A percentile compares a stretch with the other conserved stretches of the same genome.
phyloP scores from a whole-genome alignment of 768 basidiomycete species.

The Boletus fagicola region DNA sequence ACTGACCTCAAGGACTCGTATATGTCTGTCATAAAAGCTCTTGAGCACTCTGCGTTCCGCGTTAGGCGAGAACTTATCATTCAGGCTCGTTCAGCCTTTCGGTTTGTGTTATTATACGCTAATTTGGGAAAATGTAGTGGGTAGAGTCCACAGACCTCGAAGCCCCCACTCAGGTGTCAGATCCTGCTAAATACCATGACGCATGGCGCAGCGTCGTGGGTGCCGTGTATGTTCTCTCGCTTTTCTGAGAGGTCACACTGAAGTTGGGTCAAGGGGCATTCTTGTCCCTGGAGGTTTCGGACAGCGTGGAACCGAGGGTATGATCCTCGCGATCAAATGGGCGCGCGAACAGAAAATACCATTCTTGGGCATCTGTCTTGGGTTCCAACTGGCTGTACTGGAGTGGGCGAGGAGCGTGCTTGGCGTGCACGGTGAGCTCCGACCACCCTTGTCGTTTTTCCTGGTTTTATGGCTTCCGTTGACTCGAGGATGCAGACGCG shows the following conservation, averaged over 20 bases:
- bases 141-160: slow-evolving; percentile 95
- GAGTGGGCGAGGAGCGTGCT: slow-evolving; percentile 92
- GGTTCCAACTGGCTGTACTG: slow-evolving; percentile 95
- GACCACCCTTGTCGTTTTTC: background rate
- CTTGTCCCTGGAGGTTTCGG: slow-evolving; percentile 98
- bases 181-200: slow-evolving; percentile 89
- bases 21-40: slow-evolving; percentile 95
- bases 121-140: slow-evolving; percentile 56
- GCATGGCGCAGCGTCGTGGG: slow-evolving; percentile 92
- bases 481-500: slow-evolving; percentile 53
- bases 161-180: slow-evolving; percentile 68
- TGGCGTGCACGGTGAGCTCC: slow-evolving; percentile 56
- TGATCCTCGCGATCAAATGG: slow-evolving; percentile 98
- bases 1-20: slow-evolving; percentile 96
- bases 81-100: slow-evolving; percentile 50
- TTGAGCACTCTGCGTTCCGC: slow-evolving; percentile 95
- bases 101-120: slow-evolving; percentile 1
- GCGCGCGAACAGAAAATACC: slow-evolving; percentile 93
- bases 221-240: slow-evolving; percentile 59
- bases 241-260: slow-evolving; percentile 5
- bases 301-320: slow-evolving; percentile 89
- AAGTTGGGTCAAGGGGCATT: slow-evolving; percentile 63
- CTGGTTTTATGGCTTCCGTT: slow-evolving; percentile 5
- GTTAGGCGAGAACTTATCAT: slow-evolving; percentile 81
- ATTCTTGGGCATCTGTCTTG: slow-evolving; percentile 95